Evolutionary conservation across 2,329 filamentous ascomycete genomes (phyloP).

Genomic region (Hypoxylon sp.): DNA sequence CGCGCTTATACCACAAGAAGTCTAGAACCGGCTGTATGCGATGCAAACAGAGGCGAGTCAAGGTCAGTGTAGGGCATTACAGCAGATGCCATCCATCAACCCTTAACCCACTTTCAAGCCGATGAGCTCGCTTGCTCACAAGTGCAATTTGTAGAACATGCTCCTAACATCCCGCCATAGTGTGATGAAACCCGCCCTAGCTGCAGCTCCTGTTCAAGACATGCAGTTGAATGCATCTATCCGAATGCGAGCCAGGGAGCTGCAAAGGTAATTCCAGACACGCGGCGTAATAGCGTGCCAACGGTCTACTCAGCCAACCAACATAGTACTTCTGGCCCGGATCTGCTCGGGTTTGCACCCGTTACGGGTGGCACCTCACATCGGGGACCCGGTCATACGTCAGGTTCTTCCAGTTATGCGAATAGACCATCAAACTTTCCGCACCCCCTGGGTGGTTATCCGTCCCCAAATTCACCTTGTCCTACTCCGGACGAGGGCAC

Average conservation of each 20-base stretch:
- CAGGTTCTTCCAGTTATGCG: conserved; percentile 31
- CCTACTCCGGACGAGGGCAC: conserved; percentile 35
- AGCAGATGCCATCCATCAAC: conserved; percentile 4
- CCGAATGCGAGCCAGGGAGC: conserved; percentile 37
- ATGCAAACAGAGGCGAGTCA: conserved; percentile 51
- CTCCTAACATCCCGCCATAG: conserved; percentile 41
- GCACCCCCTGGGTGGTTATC: conserved; percentile 40
- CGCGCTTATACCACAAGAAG: conserved; percentile 53
- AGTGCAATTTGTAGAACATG: conserved; percentile 7
- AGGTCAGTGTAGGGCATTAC: conserved; percentile 40
- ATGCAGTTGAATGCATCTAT: conserved; percentile 51
- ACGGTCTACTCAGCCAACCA: conserved; percentile 17
- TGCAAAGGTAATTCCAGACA: conserved; percentile 20
- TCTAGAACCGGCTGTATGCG: conserved; percentile 50
- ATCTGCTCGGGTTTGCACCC: conserved; percentile 10
- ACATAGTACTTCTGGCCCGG: conserved; percentile 1
- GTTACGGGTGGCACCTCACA: conserved; percentile 19
- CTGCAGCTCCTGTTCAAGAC: conserved; percentile 50
- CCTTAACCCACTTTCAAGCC: conserved; percentile 9
- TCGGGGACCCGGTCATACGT: conserved; percentile 4
- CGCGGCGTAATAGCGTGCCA: conserved; percentile 29
- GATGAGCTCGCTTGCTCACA: background rate
- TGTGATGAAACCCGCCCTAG: conserved; percentile 51
- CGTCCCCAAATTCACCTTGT: conserved; percentile 44
- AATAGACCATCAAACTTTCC: conserved; percentile 34